Evolutionary conservation across 2,329 filamentous ascomycete species (phyloP), one percentile per base, ranked within the genome.

Genomic region (Alternaria sp.): DNA sequence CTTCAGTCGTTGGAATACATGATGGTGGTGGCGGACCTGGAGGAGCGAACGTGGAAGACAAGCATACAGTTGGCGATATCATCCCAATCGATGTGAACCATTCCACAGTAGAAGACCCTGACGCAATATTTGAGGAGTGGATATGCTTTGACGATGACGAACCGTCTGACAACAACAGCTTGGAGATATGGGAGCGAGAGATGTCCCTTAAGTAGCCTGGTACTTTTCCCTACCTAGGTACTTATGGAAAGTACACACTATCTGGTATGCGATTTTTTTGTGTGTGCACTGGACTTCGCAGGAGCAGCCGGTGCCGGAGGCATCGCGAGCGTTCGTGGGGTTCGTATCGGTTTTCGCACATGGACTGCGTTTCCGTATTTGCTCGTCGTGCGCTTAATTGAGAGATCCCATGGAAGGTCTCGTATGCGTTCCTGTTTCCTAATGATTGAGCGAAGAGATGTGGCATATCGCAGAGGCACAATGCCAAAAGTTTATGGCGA

Each of bases 221-320:
- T 37, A 37, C 33, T 9, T 7, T 37, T 6, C 4, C 23, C 23
- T 23, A 4, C 21, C 21, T 21, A 21, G 21, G 21, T 21, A 21
- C 23, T 37, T 30, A 30, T 30, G 12, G 2, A 30, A 30, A 33
- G 33, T 7, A 37, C 15, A 7, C 15, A 8, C 15, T n/a, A 41
- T 8, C 4, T 41, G 33, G 8, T 0, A 41, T n/a, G 15, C 4
- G 4, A n/a, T n/a, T n/a, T 7, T 2, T n/a, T 10, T n/a, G 15
- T 7, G 1, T 1, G 33, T 37, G 33, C 0, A 8, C 0, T 41
- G 33, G 0, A 1, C 8, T 41, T 41, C 33, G 33, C 15, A 41
- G 33, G 4, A 3, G 33, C 33, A 41, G 33, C 15, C 33, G 15
- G 15, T 41, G 33, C 15, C 10, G 15, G 33, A 5, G 33, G 33